Conservation (phyloP, 2,329 filamentous ascomycete species). For the Diaporthe nobilis region DNA sequence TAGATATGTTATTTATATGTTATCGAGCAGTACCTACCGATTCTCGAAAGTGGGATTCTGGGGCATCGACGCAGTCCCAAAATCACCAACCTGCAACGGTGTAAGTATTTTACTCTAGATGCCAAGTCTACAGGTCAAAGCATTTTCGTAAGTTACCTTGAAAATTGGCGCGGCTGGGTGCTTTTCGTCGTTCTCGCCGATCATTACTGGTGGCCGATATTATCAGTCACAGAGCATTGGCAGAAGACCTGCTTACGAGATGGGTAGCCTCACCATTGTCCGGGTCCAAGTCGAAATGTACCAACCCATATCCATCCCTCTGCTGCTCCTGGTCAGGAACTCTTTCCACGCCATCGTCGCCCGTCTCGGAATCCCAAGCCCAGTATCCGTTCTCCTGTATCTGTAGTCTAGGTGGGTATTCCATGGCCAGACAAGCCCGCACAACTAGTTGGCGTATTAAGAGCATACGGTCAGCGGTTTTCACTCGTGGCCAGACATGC, state of each 20-base stretch:
- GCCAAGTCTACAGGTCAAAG: not conserved
- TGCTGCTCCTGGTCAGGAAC: not conserved
- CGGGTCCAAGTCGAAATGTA: slow-evolving; percentile 25
- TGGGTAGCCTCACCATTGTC: not conserved
- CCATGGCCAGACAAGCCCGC: slow-evolving; percentile 8
- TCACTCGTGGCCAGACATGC: not conserved
- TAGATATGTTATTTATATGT: too few relatives aligned
- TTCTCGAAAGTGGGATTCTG: not conserved
- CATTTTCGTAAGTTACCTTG: not conserved
- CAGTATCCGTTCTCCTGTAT: not conserved
- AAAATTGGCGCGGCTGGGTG: not conserved
- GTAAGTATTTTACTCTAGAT: not conserved
- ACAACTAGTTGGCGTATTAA: not conserved
- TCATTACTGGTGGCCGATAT: not conserved
- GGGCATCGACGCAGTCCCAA: not conserved
- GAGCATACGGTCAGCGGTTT: not conserved
- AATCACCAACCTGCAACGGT: not conserved
- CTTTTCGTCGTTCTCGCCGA: not conserved
- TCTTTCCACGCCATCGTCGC: not conserved
- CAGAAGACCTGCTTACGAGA: not conserved
- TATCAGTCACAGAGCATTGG: not conserved
- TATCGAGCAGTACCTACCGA: not conserved
- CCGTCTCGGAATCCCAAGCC: not conserved
- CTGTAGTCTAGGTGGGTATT: not conserved
- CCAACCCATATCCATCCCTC: not conserved